These are phyloP conservation scores for Pythium rhizo-oryzae DNA, from an alignment of 352 stramenopile genomes.

Conservation along the genomic window DNA sequence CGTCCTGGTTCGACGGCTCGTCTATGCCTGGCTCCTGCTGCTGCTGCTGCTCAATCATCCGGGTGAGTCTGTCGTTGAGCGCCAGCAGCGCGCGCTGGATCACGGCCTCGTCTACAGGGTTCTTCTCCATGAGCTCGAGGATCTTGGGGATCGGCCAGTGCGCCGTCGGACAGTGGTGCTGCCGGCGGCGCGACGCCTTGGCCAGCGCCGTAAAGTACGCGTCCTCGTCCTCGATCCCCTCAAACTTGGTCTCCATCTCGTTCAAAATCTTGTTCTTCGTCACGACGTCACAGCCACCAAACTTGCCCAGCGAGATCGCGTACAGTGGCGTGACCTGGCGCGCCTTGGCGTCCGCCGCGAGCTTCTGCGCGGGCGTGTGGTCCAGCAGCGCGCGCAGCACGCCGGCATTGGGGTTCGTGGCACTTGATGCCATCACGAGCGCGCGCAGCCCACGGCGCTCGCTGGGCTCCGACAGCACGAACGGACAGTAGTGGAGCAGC, in stretches of 20 bases:
- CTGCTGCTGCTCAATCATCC: slow-evolving; percentile 33
- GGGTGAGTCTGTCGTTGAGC: slow-evolving; percentile 58
- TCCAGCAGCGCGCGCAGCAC: slow-evolving; percentile 47
- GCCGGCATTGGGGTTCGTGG: slow-evolving; percentile 29
- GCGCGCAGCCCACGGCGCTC: slow-evolving; percentile 46
- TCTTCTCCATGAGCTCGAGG: slow-evolving; percentile 53
- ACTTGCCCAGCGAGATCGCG: slow-evolving; percentile 46
- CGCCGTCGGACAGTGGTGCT: slow-evolving; percentile 52
- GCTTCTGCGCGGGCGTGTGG: slow-evolving; percentile 29
- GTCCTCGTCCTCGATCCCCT: slow-evolving; percentile 56
- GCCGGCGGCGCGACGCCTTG: slow-evolving; percentile 50
- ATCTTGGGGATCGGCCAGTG: slow-evolving; percentile 57
- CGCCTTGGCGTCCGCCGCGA: slow-evolving; percentile 12
- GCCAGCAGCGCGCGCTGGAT: slow-evolving; percentile 59
- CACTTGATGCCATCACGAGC: slow-evolving; percentile 51
- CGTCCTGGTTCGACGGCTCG: slow-evolving; percentile 6
- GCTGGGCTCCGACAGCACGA: slow-evolving; percentile 34
- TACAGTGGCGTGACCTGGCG: slow-evolving; percentile 48
- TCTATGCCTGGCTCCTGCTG: not conserved
- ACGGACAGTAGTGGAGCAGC: slow-evolving; percentile 40
- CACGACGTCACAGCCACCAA: slow-evolving; percentile 26
- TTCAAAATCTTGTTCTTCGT: slow-evolving; percentile 28
- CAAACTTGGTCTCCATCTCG: slow-evolving; percentile 45
- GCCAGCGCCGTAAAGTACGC: slow-evolving; percentile 60
- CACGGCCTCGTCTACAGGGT: slow-evolving; percentile 63